Evolutionary conservation across 495 filamentous ascomycete genomes (phyloP), one percentile per base, ranked within the genome.

Genomic region (Aspergillus asperescens): DNA sequence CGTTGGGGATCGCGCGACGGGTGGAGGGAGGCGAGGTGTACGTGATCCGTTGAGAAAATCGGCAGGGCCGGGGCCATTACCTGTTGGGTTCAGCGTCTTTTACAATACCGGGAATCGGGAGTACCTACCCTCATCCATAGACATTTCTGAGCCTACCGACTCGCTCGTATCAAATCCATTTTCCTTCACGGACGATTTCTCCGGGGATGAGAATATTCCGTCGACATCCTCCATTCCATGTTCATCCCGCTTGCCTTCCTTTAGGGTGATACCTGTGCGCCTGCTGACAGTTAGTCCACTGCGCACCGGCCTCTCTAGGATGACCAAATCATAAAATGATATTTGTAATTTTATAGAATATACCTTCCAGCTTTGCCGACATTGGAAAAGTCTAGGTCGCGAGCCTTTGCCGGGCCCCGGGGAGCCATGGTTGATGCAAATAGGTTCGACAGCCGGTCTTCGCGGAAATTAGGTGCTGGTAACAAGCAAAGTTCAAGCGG

Each of bases 151-250:
- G 18, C 73, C 69, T 24, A 58, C 57, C 4, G 66, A 68, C 5
- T 71, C 66, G 32, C 60, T 55, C 18, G 46, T 50, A 28, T 62
- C 50, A 44, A 71, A 62, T 7, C 67, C 70, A 53, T 72, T 71
- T 25, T 62, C 60, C 55, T 68, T 66, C 10, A 73, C 56, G 45
- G 75, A 72, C 15, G 81, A 74, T 54, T 85, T 87, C 49, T 77
- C 81, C 24, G 92, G 91, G 9, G 92, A 95, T 3, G 90, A 96
- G 68, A 96, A 97, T 57, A 96, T 81, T 42, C 78, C 78, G 20
- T 89, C 86, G 47, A 95, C 77, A 28, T 83, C 82, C 66, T 97
- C 90, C 70, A 98, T 80, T 66, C 94, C 93, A 77, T 95, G 74
- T 63, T 90, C 93, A 70, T 97, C 90, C 70, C 89, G 85, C 46